Conservation (phyloP, 257 asterid genomes). For the Penstemon newberryi region DNA sequence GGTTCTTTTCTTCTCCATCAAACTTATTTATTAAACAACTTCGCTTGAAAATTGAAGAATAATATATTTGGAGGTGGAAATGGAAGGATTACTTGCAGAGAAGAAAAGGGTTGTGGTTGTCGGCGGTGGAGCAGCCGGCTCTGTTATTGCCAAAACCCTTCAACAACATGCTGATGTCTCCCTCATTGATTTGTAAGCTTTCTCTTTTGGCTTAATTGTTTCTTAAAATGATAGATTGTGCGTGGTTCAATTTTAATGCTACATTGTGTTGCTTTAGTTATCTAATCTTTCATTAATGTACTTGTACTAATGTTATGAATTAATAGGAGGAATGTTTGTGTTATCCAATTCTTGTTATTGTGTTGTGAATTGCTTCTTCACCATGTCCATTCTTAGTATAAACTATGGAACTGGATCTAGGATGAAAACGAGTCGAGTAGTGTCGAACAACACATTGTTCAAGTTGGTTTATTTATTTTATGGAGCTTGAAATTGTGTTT, state of each 20-base stretch:
- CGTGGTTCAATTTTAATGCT: not conserved
- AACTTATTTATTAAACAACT: no score
- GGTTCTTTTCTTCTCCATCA: no score
- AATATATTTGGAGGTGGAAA: slow-evolving; percentile 18
- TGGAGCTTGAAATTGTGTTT: no score
- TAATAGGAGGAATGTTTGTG: no score
- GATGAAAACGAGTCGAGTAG: no score
- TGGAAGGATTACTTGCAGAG: slow-evolving; percentile 39
- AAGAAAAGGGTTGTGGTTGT: slow-evolving; percentile 70
- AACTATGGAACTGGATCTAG: no score
- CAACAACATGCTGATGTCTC: slow-evolving; percentile 54
- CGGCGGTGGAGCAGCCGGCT: slow-evolving; percentile 88
- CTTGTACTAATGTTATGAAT: not conserved
- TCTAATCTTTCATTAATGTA: not conserved
- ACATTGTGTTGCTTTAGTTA: not conserved
- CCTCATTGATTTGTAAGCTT: slow-evolving; percentile 74
- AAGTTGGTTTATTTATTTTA: no score
- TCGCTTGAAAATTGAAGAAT: no score
- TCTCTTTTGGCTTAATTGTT: not conserved
- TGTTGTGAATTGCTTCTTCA: not conserved
- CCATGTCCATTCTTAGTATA: no score
- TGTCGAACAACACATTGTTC: no score
- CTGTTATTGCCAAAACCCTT: slow-evolving; percentile 63
- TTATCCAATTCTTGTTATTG: not conserved
- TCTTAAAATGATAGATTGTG: not conserved